Conservation (phyloP, 176 grass and related monocot species). For the Cenchrus purpureus region DNA sequence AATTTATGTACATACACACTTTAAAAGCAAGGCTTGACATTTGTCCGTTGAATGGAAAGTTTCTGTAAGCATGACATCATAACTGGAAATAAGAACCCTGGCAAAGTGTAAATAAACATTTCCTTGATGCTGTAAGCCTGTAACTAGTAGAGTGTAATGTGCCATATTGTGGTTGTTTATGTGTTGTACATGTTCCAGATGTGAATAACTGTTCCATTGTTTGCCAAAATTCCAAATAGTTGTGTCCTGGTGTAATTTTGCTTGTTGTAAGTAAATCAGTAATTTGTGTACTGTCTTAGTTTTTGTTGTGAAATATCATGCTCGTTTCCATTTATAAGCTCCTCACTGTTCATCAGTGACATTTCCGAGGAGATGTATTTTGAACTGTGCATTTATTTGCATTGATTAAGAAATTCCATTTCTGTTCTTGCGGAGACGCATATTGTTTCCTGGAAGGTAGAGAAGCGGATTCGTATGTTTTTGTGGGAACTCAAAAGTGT, state of each 20-base stretch:
- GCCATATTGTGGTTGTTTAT: not conserved
- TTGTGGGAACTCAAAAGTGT: conserved; percentile 22
- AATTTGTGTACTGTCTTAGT: conserved; percentile 1
- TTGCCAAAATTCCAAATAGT: not conserved
- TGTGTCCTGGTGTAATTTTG: not conserved
- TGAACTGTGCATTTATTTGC: conserved; percentile 13
- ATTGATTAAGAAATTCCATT: conserved; percentile 29
- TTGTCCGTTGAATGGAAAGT: not conserved
- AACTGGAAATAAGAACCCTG: conserved; percentile 22
- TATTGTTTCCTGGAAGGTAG: conserved; percentile 7
- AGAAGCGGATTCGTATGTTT: conserved; percentile 7
- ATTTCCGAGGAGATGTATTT: not conserved
- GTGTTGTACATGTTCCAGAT: not conserved
- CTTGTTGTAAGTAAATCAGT: not conserved
- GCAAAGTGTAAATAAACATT: not conserved
- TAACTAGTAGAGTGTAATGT: not conserved
- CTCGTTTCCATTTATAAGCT: not conserved
- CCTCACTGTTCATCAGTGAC: not conserved
- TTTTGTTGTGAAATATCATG: not conserved
- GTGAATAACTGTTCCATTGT: not conserved
- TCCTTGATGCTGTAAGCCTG: not conserved
- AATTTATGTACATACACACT: not conserved
- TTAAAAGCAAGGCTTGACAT: not conserved
- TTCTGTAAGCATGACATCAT: conserved; percentile 24
- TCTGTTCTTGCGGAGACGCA: not conserved